Base-by-base conservation (phyloP, 169 alveolate genomes). In the Fabrea salina region DNA sequence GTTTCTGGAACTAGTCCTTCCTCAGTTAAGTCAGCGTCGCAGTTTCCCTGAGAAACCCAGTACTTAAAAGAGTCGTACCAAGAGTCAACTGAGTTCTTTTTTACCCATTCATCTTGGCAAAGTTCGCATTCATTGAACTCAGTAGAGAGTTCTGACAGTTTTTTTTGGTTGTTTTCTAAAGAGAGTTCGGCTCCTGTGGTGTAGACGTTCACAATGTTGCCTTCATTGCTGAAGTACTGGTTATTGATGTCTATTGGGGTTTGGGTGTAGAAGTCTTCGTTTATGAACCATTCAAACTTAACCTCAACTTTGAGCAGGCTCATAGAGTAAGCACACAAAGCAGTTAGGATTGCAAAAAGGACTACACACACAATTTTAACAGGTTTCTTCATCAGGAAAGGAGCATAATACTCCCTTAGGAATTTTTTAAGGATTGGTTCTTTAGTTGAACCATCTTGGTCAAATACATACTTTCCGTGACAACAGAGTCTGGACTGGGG, bases 331-430 rank as follows among this genome's bases (percentile, higher is more conserved):
- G 19, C 25, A 13, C 43, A 33, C 5, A 32, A 37, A 25, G 19
- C 59, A 25, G 76, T 32, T 57, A 16, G 43, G 11, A 5, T 13
- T 8, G n/a, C 5, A 35, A 66, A 66, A 5, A 66, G 8, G 61
- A 66, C 43, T 13, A 66, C 25, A 11, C 37, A 33, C 44, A 66
- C 22, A 40, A 5, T n/a, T 33, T 30, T 5, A 7, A 37, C 43
- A 4, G 4, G 19, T 4, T 32, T 57, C 59, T 66, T 5, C 30
- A 66, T 27, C n/a, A 66, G 19, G 59, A 66, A 66, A 5, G 44
- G 56, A 32, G 76, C 64, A 57, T 66, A 66, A 13, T 66, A 5
- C 5, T 66, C 43, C 59, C 27, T 40, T 32, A 66, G 7, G n/a
- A n/a, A n/a, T n/a, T n/a, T n/a, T n/a, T n/a, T n/a, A n/a, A n/a